Conservation (phyloP, 768 basidiomycete genomes). For the Phaeotremella skinneri region DNA sequence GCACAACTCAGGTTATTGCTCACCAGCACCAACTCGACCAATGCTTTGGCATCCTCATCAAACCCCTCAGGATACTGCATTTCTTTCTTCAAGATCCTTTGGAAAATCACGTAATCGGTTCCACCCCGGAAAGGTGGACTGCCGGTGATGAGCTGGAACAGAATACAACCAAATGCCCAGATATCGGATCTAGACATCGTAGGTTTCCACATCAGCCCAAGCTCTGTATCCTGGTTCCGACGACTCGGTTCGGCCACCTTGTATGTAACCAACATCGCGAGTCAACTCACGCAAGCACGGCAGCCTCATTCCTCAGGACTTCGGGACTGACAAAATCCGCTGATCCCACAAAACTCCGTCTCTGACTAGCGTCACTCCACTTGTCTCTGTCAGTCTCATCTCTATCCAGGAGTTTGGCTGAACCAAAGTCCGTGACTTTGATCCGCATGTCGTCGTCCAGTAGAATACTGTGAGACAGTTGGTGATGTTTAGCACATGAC, state of each 20-base stretch:
- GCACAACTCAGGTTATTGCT: slow-evolving; percentile 30
- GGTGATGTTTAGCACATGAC: slow-evolving; percentile 55
- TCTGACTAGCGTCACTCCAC: slow-evolving; percentile 54
- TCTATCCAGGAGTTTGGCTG: slow-evolving; percentile 58
- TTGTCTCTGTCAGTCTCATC: slow-evolving; percentile 24
- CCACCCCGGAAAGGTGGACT: slow-evolving; percentile 82
- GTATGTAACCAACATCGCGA: neutral
- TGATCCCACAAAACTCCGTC: slow-evolving; percentile 80
- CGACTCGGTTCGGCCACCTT: no score
- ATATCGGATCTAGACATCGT: slow-evolving; percentile 71
- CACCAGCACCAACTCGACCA: slow-evolving; percentile 75
- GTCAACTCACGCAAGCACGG: slow-evolving; percentile 68
- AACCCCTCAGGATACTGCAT: slow-evolving; percentile 85
- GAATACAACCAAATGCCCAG: slow-evolving; percentile 91
- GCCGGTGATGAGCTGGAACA: slow-evolving; percentile 90
- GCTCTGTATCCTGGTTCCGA: neutral
- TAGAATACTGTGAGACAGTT: slow-evolving; percentile 83
- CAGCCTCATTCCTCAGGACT: slow-evolving; percentile 67
- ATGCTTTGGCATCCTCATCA: slow-evolving; percentile 73
- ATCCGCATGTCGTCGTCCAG: slow-evolving; percentile 82
- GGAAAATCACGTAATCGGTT: slow-evolving; percentile 91
- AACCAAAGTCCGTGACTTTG: slow-evolving; percentile 97
- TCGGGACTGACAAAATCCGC: slow-evolving; percentile 89
- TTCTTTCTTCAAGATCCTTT: slow-evolving; percentile 84
- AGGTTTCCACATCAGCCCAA: neutral